phyloP scores from a whole-genome alignment of 768 basidiomycete species.

The Rhodotorula kratochvilovae region DNA sequence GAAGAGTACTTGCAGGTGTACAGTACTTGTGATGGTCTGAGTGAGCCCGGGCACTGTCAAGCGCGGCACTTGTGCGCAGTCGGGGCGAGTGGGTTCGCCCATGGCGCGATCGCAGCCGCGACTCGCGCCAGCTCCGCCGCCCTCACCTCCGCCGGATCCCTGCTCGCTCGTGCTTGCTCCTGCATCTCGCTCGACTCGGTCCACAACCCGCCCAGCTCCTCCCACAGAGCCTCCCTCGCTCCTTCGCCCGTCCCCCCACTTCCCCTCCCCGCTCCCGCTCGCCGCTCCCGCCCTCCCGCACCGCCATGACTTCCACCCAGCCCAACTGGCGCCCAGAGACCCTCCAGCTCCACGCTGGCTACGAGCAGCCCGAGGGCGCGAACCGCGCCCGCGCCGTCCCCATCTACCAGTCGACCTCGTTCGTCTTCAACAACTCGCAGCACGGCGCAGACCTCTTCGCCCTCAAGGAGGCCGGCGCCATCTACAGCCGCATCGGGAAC shows the following conservation, averaged over 20 bases:
- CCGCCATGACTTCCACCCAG: neutral
- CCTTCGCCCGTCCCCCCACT: neutral
- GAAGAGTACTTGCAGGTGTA: too few species aligned
- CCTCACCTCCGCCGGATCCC: too few species aligned
- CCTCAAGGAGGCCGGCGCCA: constrained; percentile 55
- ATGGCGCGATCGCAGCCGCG: too few species aligned
- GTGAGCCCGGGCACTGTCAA: too few species aligned
- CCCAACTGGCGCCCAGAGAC: constrained; percentile 8
- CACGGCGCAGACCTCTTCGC: constrained; percentile 71
- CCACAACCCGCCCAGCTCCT: too few species aligned
- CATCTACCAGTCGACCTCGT: constrained; percentile 52
- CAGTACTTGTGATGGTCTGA: too few species aligned
- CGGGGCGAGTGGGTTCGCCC: too few species aligned
- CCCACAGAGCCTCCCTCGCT: too few species aligned
- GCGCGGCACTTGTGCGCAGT: too few species aligned
- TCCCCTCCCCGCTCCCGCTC: neutral
- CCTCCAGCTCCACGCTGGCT: constrained; percentile 72
- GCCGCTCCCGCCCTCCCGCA: neutral
- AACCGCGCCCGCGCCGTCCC: constrained; percentile 62
- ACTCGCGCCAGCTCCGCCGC: too few species aligned
- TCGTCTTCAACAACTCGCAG: constrained; percentile 47
- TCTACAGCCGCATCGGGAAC: constrained; percentile 54
- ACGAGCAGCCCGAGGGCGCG: constrained; percentile 46
- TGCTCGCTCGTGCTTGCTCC: too few species aligned
- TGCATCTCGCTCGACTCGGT: too few species aligned